Evolutionary conservation across 306 rosid genomes (phyloP), one percentile per base, ranked within the genome.

Genomic region (Hylodesmum podocarpum): DNA sequence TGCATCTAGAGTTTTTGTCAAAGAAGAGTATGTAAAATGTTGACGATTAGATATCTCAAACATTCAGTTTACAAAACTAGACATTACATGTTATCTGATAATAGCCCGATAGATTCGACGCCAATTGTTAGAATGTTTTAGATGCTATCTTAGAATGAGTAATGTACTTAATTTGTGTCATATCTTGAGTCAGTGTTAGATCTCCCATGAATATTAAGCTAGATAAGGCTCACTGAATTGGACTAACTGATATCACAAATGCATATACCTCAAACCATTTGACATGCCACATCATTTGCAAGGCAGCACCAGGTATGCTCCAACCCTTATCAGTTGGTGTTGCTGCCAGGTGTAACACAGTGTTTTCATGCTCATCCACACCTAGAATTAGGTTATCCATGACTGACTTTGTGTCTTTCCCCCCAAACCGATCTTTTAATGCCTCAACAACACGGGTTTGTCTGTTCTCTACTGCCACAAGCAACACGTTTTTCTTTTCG

Each of bases 261-360:
- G n/a, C n/a, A n/a, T 19, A n/a, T 62, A 81, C 82, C 81, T 75
- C 51, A 47, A n/a, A 84, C 87, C 87, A 84, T 34, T 79, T 79
- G 70, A 84, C 46, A 59, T 73, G 77, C 86, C 80, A 78, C 51
- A 67, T 65, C 83, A 83, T 58, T 61, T 83, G 80, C 64, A 79
- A n/a, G 25, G 87, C 84, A 13, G 59, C 34, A 0, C 87, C 87
- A 31, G 67, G 14, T n/a, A 79, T 71, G 15, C 22, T 33, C 87
- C 87, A 79, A 34, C 58, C 47, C 67, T 18, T 49, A 0, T 46
- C 66, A 7, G 22, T 19, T 25, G 1, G 11, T 4, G 11, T 19
- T 1, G 81, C 84, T 24, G 73, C 81, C 10, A 76, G 54, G 25
- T 75, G 85, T 50, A 76, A 36, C 24, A 71, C 36, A 0, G 66